These are phyloP conservation scores for Colletotrichum siamense DNA, from an alignment of 2,329 filamentous ascomycete genomes.

Conservation along the genomic window DNA sequence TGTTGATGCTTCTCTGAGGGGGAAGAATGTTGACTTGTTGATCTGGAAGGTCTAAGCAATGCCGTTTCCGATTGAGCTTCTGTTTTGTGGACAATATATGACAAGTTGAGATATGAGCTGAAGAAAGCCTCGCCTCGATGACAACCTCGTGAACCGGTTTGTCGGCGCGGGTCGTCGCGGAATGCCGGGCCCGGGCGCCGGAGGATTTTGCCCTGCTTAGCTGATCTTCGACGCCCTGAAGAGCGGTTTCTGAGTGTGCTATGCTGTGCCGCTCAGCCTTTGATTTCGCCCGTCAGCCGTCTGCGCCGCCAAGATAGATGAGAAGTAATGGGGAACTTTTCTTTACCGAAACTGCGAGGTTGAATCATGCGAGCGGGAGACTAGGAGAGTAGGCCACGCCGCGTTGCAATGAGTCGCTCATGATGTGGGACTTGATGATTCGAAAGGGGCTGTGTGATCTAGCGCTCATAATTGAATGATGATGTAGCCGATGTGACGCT, in stretches of 20 bases:
- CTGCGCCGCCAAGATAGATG: accelerated
- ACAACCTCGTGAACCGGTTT: neutral
- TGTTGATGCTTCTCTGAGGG: accelerated
- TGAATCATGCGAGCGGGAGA: too few species aligned
- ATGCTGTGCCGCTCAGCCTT: neutral
- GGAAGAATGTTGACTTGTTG: neutral
- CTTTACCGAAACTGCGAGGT: neutral
- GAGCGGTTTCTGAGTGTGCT: neutral
- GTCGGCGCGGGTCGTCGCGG: neutral
- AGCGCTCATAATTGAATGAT: neutral
- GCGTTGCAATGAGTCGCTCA: neutral
- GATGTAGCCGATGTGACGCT: neutral
- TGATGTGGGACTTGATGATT: neutral
- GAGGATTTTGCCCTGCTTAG: neutral
- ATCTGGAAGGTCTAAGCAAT: too few species aligned
- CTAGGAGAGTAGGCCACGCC: neutral
- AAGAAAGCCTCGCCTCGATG: neutral
- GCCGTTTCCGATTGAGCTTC: too few species aligned
- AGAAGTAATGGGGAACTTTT: neutral
- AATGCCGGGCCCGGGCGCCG: neutral
- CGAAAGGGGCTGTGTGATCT: neutral
- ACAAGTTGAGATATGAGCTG: neutral
- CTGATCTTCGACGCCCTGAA: neutral
- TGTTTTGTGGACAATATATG: neutral
- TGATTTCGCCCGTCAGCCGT: neutral